These are phyloP conservation scores for Sphenostylis stenocarpa DNA, from an alignment of 306 rosid genomes.

Conservation along the genomic window DNA sequence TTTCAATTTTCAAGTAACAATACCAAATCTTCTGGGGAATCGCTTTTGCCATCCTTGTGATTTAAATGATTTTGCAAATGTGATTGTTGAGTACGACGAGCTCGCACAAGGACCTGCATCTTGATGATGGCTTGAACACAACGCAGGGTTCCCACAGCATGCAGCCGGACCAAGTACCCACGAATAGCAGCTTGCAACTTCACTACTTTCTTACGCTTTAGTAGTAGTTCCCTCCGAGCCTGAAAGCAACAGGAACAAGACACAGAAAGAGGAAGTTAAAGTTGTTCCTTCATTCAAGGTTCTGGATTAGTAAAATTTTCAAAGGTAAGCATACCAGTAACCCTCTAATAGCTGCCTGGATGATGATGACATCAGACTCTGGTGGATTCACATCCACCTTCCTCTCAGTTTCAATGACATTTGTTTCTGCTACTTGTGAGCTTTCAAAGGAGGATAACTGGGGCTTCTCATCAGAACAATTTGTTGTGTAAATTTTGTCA, in stretches of 20 bases:
- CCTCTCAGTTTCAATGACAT: slow-evolving; percentile 43
- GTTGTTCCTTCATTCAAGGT: background rate
- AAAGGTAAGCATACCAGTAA: slow-evolving; percentile 60
- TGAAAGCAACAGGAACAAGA: slow-evolving; percentile 34
- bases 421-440: slow-evolving; percentile 44
- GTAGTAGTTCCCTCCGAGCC: slow-evolving; percentile 60
- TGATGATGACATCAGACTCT: slow-evolving; percentile 59
- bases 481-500: slow-evolving; percentile 55
- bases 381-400: slow-evolving; percentile 45
- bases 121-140: slow-evolving; percentile 85
- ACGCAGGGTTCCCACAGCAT: slow-evolving; percentile 87
- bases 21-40: slow-evolving; percentile 51
- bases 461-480: slow-evolving; percentile 57
- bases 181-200: slow-evolving; percentile 96
- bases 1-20: slow-evolving; percentile 27
- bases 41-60: slow-evolving; percentile 31
- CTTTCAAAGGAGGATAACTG: slow-evolving; percentile 41
- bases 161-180: slow-evolving; percentile 87
- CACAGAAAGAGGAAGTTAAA: slow-evolving; percentile 6
- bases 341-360: slow-evolving; percentile 81
- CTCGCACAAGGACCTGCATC: slow-evolving; percentile 87
- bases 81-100: slow-evolving; percentile 55
- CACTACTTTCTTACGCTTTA: slow-evolving; percentile 60
- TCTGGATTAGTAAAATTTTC: background rate
- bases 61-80: slow-evolving; percentile 31